These are phyloP conservation scores for Trichosanthes truncata DNA, from an alignment of 306 rosid genomes.

Conservation along the genomic window DNA sequence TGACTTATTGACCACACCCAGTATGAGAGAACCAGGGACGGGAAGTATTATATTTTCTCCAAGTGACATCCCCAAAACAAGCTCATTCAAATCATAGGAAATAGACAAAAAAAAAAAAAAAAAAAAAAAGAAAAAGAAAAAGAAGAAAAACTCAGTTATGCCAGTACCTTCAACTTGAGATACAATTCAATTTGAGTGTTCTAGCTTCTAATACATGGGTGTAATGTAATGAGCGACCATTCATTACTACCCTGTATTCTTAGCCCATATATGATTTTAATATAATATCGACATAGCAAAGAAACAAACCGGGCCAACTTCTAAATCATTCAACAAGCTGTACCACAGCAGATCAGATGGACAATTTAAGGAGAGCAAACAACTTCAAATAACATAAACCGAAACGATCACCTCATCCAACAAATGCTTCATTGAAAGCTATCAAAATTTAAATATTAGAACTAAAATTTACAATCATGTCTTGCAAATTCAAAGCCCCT, in stretches of 20 bases:
- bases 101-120: neutral
- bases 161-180: neutral
- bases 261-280: neutral
- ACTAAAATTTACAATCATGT: neutral
- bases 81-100: neutral
- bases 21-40: neutral
- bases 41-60: neutral
- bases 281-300: neutral
- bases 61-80: neutral
- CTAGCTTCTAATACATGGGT: neutral
- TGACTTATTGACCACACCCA: neutral
- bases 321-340: neutral
- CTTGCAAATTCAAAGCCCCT: neutral
- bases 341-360: neutral
- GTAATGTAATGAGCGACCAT: neutral
- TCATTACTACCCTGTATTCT: neutral
- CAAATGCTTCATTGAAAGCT: neutral
- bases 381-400: neutral
- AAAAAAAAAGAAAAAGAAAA: neutral
- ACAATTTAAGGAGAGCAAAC: neutral
- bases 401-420: neutral
- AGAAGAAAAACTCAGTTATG: neutral
- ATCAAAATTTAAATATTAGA: slow-evolving; percentile 11
- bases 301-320: neutral
- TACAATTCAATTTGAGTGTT: neutral